These are phyloP conservation scores for Collybiopsis luxurians DNA, from an alignment of 768 basidiomycete genomes.

Conservation along the genomic window DNA sequence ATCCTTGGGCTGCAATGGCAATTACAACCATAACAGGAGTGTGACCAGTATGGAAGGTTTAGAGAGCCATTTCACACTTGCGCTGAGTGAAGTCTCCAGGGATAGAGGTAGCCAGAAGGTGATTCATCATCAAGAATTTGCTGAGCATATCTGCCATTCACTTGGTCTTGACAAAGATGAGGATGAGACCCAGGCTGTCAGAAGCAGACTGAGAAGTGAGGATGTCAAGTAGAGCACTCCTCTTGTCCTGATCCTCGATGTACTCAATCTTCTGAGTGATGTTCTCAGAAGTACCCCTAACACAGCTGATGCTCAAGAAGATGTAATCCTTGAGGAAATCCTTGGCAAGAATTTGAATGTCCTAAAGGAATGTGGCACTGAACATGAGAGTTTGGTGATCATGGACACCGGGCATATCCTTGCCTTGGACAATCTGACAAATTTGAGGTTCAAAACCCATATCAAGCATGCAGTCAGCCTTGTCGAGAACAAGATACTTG, in stretches of 20 bases:
- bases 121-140: constrained; percentile 85
- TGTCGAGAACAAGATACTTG: constrained; percentile 96
- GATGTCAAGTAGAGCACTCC: constrained; percentile 92
- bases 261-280: constrained; percentile 99
- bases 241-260: constrained; percentile 96
- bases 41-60: constrained; percentile 92
- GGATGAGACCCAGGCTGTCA: constrained; percentile 69
- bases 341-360: constrained; percentile 95
- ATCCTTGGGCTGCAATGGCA: constrained; percentile 96
- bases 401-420: constrained; percentile 93
- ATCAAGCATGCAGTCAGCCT: constrained; percentile 99
- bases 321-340: constrained; percentile 99
- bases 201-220: constrained; percentile 68
- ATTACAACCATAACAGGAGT: constrained; percentile 98
- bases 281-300: constrained; percentile 98
- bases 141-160: constrained; percentile 98
- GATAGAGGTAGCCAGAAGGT: constrained; percentile 90
- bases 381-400: constrained; percentile 99
- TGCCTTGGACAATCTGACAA: constrained; percentile 93
- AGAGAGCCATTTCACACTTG: constrained; percentile 93
- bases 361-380: constrained; percentile 97
- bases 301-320: constrained; percentile 97
- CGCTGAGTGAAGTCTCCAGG: constrained; percentile 98
- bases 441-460: constrained; percentile 99
- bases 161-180: constrained; percentile 99